phyloP scores from a whole-genome alignment of 164 flowering plant species.

The Chloranthus sessilifolius region DNA sequence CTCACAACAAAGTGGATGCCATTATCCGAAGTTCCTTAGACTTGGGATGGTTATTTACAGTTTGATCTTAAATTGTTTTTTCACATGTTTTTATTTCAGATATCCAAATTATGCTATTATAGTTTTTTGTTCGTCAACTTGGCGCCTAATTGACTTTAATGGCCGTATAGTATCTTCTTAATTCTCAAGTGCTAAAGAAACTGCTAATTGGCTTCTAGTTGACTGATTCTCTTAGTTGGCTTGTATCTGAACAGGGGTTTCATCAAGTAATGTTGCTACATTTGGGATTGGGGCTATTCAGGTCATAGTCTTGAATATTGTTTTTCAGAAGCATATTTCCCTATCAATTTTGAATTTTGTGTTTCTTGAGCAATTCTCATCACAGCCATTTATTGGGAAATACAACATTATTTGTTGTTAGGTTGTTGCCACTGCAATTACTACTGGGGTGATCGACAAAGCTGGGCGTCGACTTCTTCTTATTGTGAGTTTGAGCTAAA shows the following conservation, averaged over 20 bases:
- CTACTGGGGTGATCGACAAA: conserved; percentile 84
- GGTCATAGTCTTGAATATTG: conserved; percentile 31
- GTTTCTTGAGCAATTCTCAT: not conserved
- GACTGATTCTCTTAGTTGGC: conserved; percentile 4
- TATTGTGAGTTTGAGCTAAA: conserved; percentile 47
- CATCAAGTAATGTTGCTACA: conserved; percentile 69
- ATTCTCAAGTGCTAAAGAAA: not conserved
- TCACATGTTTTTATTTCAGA: too few relatives aligned
- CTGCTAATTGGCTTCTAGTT: not conserved
- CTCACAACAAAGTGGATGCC: not conserved
- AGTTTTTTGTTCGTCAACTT: too few relatives aligned
- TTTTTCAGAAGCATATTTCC: conserved; percentile 1
- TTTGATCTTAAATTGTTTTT: too few relatives aligned
- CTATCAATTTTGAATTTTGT: not conserved
- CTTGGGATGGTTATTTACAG: not conserved
- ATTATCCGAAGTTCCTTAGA: not conserved
- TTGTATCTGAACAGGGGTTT: conserved; percentile 45
- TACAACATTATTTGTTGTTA: conserved; percentile 19
- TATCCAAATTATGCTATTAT: too few relatives aligned
- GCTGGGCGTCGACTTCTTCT: conserved; percentile 91
- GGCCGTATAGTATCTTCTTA: too few relatives aligned
- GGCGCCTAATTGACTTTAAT: too few relatives aligned
- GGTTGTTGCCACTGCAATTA: conserved; percentile 81
- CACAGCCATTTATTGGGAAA: conserved; percentile 4
- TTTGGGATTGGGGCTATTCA: conserved; percentile 77